Conservation (phyloP, 2,329 filamentous ascomycete genomes). For the Colletotrichum coccodes region DNA sequence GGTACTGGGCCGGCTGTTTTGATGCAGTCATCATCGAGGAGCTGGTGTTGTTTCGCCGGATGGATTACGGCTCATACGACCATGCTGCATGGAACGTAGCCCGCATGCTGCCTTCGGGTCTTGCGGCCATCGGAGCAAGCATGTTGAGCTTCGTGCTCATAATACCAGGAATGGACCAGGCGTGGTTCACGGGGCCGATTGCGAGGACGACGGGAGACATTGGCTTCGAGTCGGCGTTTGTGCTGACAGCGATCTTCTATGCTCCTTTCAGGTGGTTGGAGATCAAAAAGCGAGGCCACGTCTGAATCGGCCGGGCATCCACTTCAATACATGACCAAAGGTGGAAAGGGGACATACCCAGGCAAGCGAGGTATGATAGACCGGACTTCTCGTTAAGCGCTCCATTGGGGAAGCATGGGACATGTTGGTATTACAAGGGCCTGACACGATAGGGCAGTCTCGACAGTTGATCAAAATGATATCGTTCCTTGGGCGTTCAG, state of each 20-base stretch:
- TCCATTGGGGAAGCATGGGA: not conserved
- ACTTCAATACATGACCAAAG: not conserved
- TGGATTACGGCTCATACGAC: slow-evolving; percentile 53
- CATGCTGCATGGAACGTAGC: slow-evolving; percentile 56
- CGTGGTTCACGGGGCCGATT: slow-evolving; percentile 55
- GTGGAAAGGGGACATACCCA: not conserved
- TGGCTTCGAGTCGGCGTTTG: slow-evolving; percentile 56
- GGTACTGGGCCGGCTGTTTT: slow-evolving; percentile 58
- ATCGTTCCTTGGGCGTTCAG: slow-evolving; percentile 7
- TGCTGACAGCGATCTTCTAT: slow-evolving; percentile 52
- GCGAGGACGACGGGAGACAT: slow-evolving; percentile 54
- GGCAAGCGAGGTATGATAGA: slow-evolving; percentile 26
- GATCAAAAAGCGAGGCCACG: slow-evolving; percentile 42
- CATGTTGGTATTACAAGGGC: slow-evolving; percentile 12
- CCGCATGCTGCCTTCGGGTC: slow-evolving; percentile 50
- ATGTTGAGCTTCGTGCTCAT: slow-evolving; percentile 53
- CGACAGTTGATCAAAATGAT: slow-evolving; percentile 17
- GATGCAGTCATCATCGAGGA: slow-evolving; percentile 52
- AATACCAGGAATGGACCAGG: slow-evolving; percentile 53
- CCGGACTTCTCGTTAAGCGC: slow-evolving; percentile 20
- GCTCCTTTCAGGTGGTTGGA: slow-evolving; percentile 50
- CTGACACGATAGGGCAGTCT: slow-evolving; percentile 3
- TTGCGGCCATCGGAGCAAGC: slow-evolving; percentile 56
- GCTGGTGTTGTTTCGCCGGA: slow-evolving; percentile 52
- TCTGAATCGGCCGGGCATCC: slow-evolving; percentile 28